Percentiles rank a stretch among this genome's conserved stretches.
phyloP scores from a whole-genome alignment of 73 alveolate species.

The Paramecium biaurelia region DNA sequence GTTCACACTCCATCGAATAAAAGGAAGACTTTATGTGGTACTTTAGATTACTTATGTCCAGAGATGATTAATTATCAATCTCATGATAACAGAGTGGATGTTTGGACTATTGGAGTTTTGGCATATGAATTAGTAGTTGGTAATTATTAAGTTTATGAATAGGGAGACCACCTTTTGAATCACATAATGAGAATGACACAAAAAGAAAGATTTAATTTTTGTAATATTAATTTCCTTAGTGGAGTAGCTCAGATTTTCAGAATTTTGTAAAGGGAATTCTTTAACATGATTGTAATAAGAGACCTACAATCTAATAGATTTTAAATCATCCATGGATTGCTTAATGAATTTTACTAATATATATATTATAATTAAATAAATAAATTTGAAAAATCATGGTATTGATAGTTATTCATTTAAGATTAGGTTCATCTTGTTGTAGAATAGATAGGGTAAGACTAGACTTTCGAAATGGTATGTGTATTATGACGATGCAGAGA shows the following conservation, averaged over 20 bases:
- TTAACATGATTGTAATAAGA: not conserved
- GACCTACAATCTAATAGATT: not conserved
- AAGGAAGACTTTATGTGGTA: slow-evolving; percentile 60
- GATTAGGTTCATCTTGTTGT: slow-evolving; percentile 93
- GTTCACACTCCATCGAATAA: slow-evolving; percentile 65
- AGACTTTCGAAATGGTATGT: slow-evolving; percentile 96
- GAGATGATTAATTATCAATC: slow-evolving; percentile 81
- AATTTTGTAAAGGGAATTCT: slow-evolving; percentile 29
- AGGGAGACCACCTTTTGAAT: slow-evolving; percentile 46
- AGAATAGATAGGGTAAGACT: slow-evolving; percentile 97
- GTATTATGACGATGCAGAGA: slow-evolving; percentile 80
- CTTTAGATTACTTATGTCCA: slow-evolving; percentile 89
- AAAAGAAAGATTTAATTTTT: not conserved
- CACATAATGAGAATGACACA: not conserved
- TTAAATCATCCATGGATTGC: slow-evolving; percentile 1
- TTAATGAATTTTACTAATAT: not conserved
- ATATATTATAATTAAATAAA: not conserved
- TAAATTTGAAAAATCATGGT: not conserved
- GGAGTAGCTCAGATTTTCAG: not conserved
- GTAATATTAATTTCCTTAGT: not conserved
- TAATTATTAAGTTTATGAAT: not conserved
- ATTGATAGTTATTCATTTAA: not conserved
- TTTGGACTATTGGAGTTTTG: slow-evolving; percentile 90
- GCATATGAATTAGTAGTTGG: slow-evolving; percentile 68
- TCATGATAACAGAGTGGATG: slow-evolving; percentile 86